Base-by-base conservation (phyloP, 495 filamentous ascomycete species). In the Neurospora sp. region DNA sequence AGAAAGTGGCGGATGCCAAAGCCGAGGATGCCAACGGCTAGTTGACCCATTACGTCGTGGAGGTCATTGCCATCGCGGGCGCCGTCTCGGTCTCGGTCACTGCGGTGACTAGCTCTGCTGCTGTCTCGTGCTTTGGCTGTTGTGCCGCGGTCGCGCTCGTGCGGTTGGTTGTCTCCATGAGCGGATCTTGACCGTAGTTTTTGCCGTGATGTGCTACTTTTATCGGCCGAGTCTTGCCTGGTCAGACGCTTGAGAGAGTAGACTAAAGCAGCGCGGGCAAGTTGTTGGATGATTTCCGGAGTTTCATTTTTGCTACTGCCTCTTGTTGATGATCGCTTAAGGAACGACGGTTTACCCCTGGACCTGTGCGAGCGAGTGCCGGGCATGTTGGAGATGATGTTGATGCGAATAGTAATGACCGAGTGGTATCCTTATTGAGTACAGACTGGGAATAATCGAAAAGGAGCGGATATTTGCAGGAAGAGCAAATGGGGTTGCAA, bases 221-320 rank as follows among this genome's bases (percentile, higher is more conserved):
- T 74, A 21, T 69, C 39, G 39, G 39, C 36, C 28, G 37, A 71
- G 72, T 71, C 43, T 48, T 66, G 70, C n/a, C 69, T 59, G 39
- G 59, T 73, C 7, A 80, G 72, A 31, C 73, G 74, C n/a, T 70
- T 74, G 24, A 80, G 73, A 4, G 74, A 71, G 72, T 75, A 80
- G 4, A 77, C 70, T 1, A 80, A 76, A n/a, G 72, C 77, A 5
- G 76, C 77, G 21, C 76, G 76, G 71, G 76, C 76, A 24, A 80
- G 71, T 17, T 76, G 74, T 13, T 74, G 76, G 15, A 79, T 66
- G 42, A 79, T 71, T 39, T 79, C 77, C 19, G 77, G 75, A 10
- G 48, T 54, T 39, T 38, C 70, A 9, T 34, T 66, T 5, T 66
- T 66, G 54, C 28, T 66, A 28, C 54, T 66, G 54, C 54, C 54